These are phyloP conservation scores for Fusarium abutilonis DNA, from an alignment of 2,329 filamentous ascomycete genomes.

Conservation along the genomic window DNA sequence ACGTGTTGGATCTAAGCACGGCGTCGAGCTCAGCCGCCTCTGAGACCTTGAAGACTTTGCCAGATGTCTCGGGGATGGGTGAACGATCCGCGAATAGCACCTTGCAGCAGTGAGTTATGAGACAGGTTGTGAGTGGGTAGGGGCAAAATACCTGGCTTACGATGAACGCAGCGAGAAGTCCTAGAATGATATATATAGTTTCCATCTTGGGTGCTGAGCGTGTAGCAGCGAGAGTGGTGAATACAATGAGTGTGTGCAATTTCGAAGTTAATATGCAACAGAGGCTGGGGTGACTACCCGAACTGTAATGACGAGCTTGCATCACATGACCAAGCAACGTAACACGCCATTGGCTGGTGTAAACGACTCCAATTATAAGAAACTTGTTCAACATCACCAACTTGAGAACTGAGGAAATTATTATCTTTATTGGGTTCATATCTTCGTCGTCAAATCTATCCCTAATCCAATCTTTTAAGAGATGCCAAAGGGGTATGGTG, in stretches of 20 bases:
- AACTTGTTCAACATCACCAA: neutral
- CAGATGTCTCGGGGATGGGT: constrained; percentile 54
- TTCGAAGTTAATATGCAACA: too few species aligned
- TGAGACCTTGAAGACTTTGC: constrained; percentile 50
- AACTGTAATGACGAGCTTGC: too few species aligned
- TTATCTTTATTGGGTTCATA: constrained; percentile 37
- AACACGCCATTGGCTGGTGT: too few species aligned
- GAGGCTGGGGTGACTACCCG: too few species aligned
- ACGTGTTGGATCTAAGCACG: constrained; percentile 53
- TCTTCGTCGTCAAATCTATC: constrained; percentile 45
- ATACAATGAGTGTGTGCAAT: neutral
- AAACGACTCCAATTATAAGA: too few species aligned
- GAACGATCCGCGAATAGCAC: constrained; percentile 37
- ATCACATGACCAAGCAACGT: too few species aligned
- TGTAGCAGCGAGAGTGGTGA: neutral
- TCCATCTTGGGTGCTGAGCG: constrained; percentile 21
- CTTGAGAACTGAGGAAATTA: constrained; percentile 29
- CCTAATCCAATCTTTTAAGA: constrained; percentile 44
- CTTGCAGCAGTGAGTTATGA: constrained; percentile 20
- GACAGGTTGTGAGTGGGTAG: neutral
- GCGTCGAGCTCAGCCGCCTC: constrained; percentile 43
- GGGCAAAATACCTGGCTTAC: constrained; percentile 23
- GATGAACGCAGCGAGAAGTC: constrained; percentile 30
- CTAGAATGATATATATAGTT: constrained; percentile 35
- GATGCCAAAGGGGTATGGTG: constrained; percentile 45